A percentile compares a stretch with the other conserved stretches of the same genome.
Evolutionary conservation across 768 basidiomycete genomes (phyloP).

Genomic region (Tulasnella sp.): DNA sequence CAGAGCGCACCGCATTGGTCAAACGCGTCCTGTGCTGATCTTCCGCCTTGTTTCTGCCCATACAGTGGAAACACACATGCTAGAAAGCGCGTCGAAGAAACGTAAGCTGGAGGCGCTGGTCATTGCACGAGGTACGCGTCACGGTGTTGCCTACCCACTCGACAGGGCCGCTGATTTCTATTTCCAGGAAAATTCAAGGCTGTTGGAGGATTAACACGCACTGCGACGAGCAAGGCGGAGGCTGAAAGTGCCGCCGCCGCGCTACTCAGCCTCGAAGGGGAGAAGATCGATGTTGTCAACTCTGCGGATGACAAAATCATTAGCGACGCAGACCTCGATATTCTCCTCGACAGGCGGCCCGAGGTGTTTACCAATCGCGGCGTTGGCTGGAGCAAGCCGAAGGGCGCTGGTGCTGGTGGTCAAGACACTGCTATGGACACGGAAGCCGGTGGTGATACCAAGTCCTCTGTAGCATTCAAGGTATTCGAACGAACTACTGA

Average conservation of each 20-base stretch:
- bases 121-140: slow-evolving; percentile 72
- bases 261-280: slow-evolving; percentile 67
- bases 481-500: slow-evolving; percentile 59
- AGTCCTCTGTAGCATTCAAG: slow-evolving; percentile 42
- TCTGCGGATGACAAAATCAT: slow-evolving; percentile 51
- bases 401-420: slow-evolving; percentile 30
- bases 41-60: slow-evolving; percentile 78
- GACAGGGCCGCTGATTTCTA: slow-evolving; percentile 3
- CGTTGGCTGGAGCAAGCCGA: slow-evolving; percentile 44
- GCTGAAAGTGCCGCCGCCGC: slow-evolving; percentile 64
- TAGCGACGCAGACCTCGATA: slow-evolving; percentile 66
- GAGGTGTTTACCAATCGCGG: slow-evolving; percentile 60
- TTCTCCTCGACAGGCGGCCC: slow-evolving; percentile 65
- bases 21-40: slow-evolving; percentile 79
- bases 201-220: not conserved
- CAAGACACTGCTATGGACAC: not conserved
- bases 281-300: slow-evolving; percentile 79
- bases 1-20: slow-evolving; percentile 90
- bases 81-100: slow-evolving; percentile 78
- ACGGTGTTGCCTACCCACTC: slow-evolving; percentile 14
- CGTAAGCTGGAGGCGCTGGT: slow-evolving; percentile 87
- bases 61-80: slow-evolving; percentile 85
- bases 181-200: slow-evolving; percentile 21
- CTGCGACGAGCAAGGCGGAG: slow-evolving; percentile 33
- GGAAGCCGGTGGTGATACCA: not conserved